These are phyloP conservation scores for Phytophthora agathidicida DNA, from an alignment of 352 stramenopile species.

Conservation along the genomic window DNA sequence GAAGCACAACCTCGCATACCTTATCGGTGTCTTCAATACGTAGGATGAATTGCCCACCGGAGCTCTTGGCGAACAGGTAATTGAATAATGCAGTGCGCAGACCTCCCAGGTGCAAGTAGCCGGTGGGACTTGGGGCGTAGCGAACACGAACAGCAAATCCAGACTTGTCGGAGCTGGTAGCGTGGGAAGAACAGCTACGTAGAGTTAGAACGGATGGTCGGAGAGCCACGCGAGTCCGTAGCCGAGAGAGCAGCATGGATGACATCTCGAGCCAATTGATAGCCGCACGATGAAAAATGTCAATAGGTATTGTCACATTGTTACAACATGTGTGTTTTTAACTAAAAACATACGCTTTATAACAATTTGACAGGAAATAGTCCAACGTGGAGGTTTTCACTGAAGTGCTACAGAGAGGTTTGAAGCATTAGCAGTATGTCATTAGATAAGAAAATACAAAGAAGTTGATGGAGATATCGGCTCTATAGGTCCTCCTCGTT, in stretches of 20 bases:
- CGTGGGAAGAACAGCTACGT: slow-evolving; percentile 24
- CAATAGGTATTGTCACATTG: too few relatives aligned
- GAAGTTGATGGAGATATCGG: too few relatives aligned
- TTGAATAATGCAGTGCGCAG: slow-evolving; percentile 94
- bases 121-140: slow-evolving; percentile 92
- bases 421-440: too few relatives aligned
- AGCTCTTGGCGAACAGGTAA: slow-evolving; percentile 90
- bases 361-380: too few relatives aligned
- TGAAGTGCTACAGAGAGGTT: too few relatives aligned
- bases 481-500: too few relatives aligned
- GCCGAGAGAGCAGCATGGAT: slow-evolving; percentile 30
- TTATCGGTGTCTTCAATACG: slow-evolving; percentile 95
- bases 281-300: slow-evolving; percentile 25
- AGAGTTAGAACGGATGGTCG: slow-evolving; percentile 11
- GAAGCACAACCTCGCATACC: slow-evolving; percentile 25
- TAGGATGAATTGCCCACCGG: slow-evolving; percentile 87
- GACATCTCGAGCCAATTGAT: neutral
- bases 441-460: too few relatives aligned
- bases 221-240: slow-evolving; percentile 14
- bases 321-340: too few relatives aligned
- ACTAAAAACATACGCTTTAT: too few relatives aligned
- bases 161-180: slow-evolving; percentile 1
- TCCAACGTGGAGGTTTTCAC: too few relatives aligned
- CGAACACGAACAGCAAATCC: slow-evolving; percentile 64
- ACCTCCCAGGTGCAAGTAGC: slow-evolving; percentile 90